Conservation (phyloP, 2,329 filamentous ascomycete genomes). For the Aquanectria penicillioides region DNA sequence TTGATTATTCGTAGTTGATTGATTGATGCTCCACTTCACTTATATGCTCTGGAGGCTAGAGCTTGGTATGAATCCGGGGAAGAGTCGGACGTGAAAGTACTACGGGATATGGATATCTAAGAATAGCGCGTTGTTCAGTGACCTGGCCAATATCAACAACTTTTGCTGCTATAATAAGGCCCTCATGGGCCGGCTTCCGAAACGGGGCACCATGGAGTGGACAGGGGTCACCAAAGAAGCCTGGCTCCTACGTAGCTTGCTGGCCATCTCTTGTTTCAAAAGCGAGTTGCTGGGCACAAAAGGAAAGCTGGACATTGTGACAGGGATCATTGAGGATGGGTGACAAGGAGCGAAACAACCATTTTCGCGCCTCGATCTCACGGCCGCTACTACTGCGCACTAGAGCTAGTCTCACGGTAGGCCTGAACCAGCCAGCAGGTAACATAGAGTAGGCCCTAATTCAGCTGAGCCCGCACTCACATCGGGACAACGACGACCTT, state of each 20-base stretch:
- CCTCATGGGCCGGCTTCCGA: constrained; percentile 4
- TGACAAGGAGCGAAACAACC: constrained; percentile 15
- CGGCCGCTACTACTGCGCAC: background rate
- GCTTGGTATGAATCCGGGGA: constrained; percentile 15
- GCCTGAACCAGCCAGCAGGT: constrained; percentile 4
- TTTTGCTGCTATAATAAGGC: constrained; percentile 20
- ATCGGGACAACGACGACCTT: constrained; percentile 18
- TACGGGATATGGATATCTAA: background rate
- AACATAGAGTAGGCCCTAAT: constrained; percentile 6
- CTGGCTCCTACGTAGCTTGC: background rate
- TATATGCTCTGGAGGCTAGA: background rate
- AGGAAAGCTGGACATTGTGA: background rate
- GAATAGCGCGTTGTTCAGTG: constrained; percentile 5
- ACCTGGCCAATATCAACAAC: background rate
- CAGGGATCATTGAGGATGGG: constrained; percentile 5
- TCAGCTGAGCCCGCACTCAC: constrained; percentile 4
- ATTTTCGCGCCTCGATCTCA: constrained; percentile 11
- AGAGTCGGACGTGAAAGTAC: background rate
- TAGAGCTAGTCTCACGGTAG: background rate
- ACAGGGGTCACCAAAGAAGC: constrained; percentile 18
- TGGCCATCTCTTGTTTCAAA: constrained; percentile 6
- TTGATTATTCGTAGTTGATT: too few relatives aligned
- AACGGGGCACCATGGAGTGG: constrained; percentile 12
- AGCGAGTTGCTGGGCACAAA: constrained; percentile 11
- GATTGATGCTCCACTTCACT: background rate